Evolutionary conservation across 83 land plant species (phyloP).

Genomic region (Isoetes engelmannii): DNA sequence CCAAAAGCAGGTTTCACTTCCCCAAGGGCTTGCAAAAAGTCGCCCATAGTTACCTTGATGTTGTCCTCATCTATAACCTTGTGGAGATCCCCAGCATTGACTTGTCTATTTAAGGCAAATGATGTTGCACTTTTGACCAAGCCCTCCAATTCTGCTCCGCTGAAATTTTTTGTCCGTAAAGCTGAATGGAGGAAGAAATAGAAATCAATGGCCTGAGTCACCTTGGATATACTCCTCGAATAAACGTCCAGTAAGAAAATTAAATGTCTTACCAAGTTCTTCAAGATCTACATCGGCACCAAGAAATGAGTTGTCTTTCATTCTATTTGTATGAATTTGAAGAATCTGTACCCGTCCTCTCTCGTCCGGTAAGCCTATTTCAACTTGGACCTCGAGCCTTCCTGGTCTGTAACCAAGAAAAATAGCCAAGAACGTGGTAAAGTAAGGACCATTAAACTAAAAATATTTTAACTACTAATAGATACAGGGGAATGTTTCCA

Average conservation of each 20-base stretch:
- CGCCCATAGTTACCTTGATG: conserved; percentile 89
- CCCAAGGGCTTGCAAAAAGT: conserved; percentile 69
- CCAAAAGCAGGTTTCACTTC: conserved; percentile 94
- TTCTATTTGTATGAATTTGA: conserved; percentile 81
- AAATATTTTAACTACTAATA: no score
- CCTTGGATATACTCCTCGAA: neutral
- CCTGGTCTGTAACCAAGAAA: conserved; percentile 61
- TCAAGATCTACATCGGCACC: conserved; percentile 75
- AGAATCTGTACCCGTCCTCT: conserved; percentile 90
- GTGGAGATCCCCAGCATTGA: conserved; percentile 71
- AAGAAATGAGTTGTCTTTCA: conserved; percentile 95
- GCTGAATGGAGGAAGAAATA: conserved; percentile 34
- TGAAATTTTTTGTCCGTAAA: conserved; percentile 85
- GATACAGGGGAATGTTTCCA: no score
- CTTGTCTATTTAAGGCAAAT: conserved; percentile 80
- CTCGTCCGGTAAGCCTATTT: conserved; percentile 94
- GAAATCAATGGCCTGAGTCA: neutral
- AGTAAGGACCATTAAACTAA: no score
- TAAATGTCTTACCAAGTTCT: conserved; percentile 56
- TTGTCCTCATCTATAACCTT: conserved; percentile 88
- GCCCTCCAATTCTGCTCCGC: conserved; percentile 99
- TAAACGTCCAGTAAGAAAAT: neutral
- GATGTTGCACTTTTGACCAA: conserved; percentile 96
- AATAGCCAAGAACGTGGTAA: no score
- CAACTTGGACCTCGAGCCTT: conserved; percentile 91